phyloP scores from a whole-genome alignment of 352 stramenopile genomes.

The Elongisporangium prolatum region DNA sequence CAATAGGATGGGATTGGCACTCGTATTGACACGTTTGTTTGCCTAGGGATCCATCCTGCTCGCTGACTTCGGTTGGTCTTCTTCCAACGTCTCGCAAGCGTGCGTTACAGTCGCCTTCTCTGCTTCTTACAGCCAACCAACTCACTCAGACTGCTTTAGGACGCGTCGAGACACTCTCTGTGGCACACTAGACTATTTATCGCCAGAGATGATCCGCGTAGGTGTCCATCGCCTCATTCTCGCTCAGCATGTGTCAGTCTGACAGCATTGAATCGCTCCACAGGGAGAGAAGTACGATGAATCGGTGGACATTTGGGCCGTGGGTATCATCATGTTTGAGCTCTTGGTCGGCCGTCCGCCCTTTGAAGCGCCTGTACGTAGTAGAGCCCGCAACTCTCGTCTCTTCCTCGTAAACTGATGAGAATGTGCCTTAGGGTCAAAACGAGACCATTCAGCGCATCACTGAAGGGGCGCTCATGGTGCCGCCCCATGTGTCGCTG shows the following conservation, averaged over 20 bases:
- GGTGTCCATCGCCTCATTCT: constrained; percentile 2
- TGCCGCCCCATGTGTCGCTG: constrained; percentile 67
- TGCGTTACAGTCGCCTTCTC: constrained; percentile 21
- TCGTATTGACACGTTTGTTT: constrained; percentile 1
- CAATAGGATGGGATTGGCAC: not conserved
- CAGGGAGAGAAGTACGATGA: constrained; percentile 96
- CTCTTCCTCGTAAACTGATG: not conserved
- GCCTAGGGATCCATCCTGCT: constrained; percentile 94
- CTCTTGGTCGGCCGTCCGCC: constrained; percentile 96
- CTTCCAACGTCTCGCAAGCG: constrained; percentile 68
- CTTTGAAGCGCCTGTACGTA: constrained; percentile 92
- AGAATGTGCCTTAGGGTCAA: constrained; percentile 66
- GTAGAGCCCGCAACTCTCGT: too few species aligned
- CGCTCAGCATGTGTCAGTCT: not conserved
- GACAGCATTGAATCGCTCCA: constrained; percentile 1
- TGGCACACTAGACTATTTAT: constrained; percentile 99
- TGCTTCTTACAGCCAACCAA: not conserved
- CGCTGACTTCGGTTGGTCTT: constrained; percentile 99
- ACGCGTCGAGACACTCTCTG: constrained; percentile 96
- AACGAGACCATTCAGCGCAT: constrained; percentile 96
- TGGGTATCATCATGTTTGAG: constrained; percentile 98
- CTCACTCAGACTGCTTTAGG: constrained; percentile 12
- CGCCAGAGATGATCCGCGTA: constrained; percentile 98
- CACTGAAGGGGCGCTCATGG: constrained; percentile 64
- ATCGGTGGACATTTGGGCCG: constrained; percentile 98